A percentile compares a stretch with the other conserved stretches of the same genome.
Evolutionary conservation across 2,329 filamentous ascomycete genomes (phyloP).

Genomic region (Neonectria magnoliae): DNA sequence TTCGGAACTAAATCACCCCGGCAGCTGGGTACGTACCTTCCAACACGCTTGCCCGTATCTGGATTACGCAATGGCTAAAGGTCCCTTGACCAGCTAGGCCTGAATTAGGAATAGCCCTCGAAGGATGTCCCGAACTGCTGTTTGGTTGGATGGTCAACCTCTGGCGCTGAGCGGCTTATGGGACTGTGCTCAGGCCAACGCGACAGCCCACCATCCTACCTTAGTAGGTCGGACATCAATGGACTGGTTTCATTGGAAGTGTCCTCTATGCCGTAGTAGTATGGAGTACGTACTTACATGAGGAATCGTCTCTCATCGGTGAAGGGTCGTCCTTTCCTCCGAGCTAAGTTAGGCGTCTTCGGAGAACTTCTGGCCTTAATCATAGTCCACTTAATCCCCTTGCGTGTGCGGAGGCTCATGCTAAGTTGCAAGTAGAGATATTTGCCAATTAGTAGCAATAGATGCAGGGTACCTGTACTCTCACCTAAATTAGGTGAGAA

Average conservation of each 20-base stretch:
- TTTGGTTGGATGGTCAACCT: slow-evolving; percentile 43
- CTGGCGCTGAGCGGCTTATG: slow-evolving; percentile 28
- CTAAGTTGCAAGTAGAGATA: too few relatives aligned
- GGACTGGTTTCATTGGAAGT: slow-evolving; percentile 21
- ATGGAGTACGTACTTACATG: background rate
- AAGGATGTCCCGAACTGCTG: slow-evolving; percentile 23
- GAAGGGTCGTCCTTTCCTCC: slow-evolving; percentile 13
- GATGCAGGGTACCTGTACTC: too few relatives aligned
- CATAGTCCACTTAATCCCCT: background rate
- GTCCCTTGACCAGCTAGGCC: slow-evolving; percentile 28
- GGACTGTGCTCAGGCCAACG: slow-evolving; percentile 34
- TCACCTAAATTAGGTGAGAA: too few relatives aligned
- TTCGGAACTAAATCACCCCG: slow-evolving; percentile 27
- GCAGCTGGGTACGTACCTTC: slow-evolving; percentile 15
- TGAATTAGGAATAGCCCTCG: slow-evolving; percentile 29
- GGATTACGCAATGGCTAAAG: slow-evolving; percentile 37
- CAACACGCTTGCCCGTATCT: slow-evolving; percentile 35
- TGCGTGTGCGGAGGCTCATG: too few relatives aligned
- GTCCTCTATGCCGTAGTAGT: background rate
- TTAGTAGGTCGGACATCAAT: slow-evolving; percentile 20
- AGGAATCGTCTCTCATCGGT: background rate
- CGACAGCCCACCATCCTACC: slow-evolving; percentile 10
- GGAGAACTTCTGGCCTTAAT: slow-evolving; percentile 8
- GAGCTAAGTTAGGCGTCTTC: slow-evolving; percentile 17
- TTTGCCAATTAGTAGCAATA: too few relatives aligned